Base-by-base conservation (phyloP, 2,329 filamentous ascomycete genomes). In the Claviceps monticola region DNA sequence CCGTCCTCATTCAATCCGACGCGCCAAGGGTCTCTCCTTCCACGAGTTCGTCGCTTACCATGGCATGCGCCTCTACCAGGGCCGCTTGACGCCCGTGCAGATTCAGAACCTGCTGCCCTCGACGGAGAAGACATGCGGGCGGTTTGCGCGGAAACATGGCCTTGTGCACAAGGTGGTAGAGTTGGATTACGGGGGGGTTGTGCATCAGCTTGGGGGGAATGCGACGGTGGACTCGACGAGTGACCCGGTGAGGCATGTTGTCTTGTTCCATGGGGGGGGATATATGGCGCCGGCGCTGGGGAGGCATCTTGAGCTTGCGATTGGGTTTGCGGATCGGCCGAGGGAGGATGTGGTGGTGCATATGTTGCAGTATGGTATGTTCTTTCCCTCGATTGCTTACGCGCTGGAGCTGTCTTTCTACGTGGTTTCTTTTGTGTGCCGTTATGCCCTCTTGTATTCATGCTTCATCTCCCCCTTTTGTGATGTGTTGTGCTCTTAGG, bases 261-360 rank as follows among this genome's bases (percentile, higher is more conserved):
- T 51, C 49, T 26, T 48, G 26, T 51, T 51, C 16, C 52, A 53
- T 29, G 52, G 52, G 13, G 52, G 52, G 14, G 48, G 52, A 13
- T 53, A 53, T 17, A 47, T 51, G 44, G 34, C 43, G n/a, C 52
- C 52, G 14, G 44, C 26, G 16, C 26, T 53, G 44, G 29, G n/a
- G 16, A 38, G 5, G 19, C 52, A 53, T 29, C 21, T 53, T 2
- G 48, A 50, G 6, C 38, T 53, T 29, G 52, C 52, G 3, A 51
- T 48, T 48, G 49, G 26, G 4, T 53, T 53, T 19, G 29, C 19
- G 4, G 14, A 39, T 5, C n/a, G 8, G 41, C 48, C 44, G 19
- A 19, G 42, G 5, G 26, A 13, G 1, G 29, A 51, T n/a, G 29
- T 53, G 2, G 52, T 39, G 14, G 49, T 53, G 26, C 13, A 48